phyloP scores from a whole-genome alignment of 768 basidiomycete species.

The Kwoniella sp. region DNA sequence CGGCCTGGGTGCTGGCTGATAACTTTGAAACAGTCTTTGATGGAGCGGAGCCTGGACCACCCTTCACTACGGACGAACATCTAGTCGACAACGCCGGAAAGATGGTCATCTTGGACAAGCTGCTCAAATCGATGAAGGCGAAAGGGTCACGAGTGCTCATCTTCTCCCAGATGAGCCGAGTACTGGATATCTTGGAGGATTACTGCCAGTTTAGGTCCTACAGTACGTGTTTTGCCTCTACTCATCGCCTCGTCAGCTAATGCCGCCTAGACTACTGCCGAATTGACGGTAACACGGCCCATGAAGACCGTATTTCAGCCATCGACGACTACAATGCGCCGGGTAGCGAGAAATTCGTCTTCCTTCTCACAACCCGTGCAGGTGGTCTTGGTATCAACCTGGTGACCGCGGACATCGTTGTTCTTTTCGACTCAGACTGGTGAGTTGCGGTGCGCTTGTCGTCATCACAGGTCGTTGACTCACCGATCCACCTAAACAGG shows the following conservation, averaged over 20 bases:
- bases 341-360: slow-evolving; percentile 90
- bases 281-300: slow-evolving; percentile 91
- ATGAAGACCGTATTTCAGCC: slow-evolving; percentile 89
- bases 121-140: slow-evolving; percentile 76
- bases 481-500: slow-evolving; percentile 56
- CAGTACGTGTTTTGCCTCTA: too few relatives aligned
- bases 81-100: slow-evolving; percentile 90
- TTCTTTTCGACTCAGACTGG: slow-evolving; percentile 97
- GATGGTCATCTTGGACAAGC: slow-evolving; percentile 95
- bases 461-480: neutral
- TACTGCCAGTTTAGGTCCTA: slow-evolving; percentile 88
- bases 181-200: slow-evolving; percentile 94
- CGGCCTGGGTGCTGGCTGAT: neutral
- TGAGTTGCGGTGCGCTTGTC: slow-evolving; percentile 43
- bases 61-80: slow-evolving; percentile 97
- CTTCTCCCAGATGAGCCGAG: slow-evolving; percentile 99
- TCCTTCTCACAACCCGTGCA: slow-evolving; percentile 91
- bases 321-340: slow-evolving; percentile 98
- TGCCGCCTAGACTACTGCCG: slow-evolving; percentile 80
- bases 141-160: slow-evolving; percentile 95
- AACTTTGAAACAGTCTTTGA: neutral
- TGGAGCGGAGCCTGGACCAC: slow-evolving; percentile 78
- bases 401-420: slow-evolving; percentile 89
- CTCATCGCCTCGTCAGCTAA: neutral
- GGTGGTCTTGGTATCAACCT: slow-evolving; percentile 96